Base-by-base conservation (phyloP, 2,329 filamentous ascomycete species). In the Graphiopsis chlorocephala region DNA sequence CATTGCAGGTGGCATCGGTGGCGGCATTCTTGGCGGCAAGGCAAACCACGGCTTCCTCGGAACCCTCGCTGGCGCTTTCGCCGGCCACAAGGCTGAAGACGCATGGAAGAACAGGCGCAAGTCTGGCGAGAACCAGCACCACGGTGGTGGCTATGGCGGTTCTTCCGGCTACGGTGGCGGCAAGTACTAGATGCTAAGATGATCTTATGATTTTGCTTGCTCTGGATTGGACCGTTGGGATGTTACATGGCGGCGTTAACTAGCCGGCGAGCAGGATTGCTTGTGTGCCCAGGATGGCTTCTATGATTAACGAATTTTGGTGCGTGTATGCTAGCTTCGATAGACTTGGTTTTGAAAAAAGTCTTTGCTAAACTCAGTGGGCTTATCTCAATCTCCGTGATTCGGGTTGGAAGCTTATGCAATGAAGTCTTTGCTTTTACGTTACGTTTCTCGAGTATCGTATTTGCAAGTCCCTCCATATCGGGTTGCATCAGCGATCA, bases 31-130 rank as follows among this genome's bases (percentile, higher is more conserved):
- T 6, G 86, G 86, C 20, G 78, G 81, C 70, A 85, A 86, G 73
- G 79, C 84, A 68, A 82, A 83, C n/a, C 84, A 86, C 68, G 84
- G 84, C 3, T 75, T 88, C 31, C 73, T 88, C 11, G 85, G 85
- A 12, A 82, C 85, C 0, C 72, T 88, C 29, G 83, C 84, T 4
- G 86, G 86, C 63, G 85, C 85, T 0, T 79, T 88, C 53, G 63
- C 83, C 2, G 86, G 86, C 1, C 81, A 78, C 71, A 83, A 86
- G 66, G 70, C 84, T 0, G 83, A 86, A 69, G 81, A 87, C 68
- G 82, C 83, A 69, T 68, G 78, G 68, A 86, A 86, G 76, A 74
- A 78, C 68, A 79, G 79, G 33, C 72, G 72, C 59, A 66, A 68
- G 61, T 63, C 65, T 6, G 53, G 65, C 33, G 38, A 61, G 29